A percentile compares a stretch with the other conserved stretches of the same genome.
phyloP scores from a whole-genome alignment of 2,329 filamentous ascomycete species.

The Fusarium compactum region DNA sequence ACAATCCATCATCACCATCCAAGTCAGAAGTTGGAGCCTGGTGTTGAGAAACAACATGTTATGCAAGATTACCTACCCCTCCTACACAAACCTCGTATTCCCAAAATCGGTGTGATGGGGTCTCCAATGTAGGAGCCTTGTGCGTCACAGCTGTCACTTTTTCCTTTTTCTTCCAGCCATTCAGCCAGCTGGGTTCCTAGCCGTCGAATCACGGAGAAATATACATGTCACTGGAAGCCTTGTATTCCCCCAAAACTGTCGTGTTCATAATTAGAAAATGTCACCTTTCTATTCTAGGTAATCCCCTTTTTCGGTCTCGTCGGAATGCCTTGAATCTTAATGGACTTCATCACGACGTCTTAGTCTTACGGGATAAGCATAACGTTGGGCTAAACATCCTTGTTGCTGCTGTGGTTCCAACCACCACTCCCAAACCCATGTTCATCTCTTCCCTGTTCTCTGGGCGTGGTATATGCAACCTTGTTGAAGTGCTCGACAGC shows the following conservation, averaged over 20 bases:
- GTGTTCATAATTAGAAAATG: slow-evolving; percentile 23
- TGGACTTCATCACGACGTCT: not conserved
- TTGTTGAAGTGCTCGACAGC: slow-evolving; percentile 4
- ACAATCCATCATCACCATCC: slow-evolving; percentile 1
- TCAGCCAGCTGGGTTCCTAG: not conserved
- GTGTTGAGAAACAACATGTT: not conserved
- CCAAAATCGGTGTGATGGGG: slow-evolving; percentile 15
- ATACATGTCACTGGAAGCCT: slow-evolving; percentile 11
- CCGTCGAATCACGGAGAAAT: slow-evolving; percentile 32
- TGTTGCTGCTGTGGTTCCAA: slow-evolving; percentile 23
- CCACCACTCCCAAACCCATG: not conserved
- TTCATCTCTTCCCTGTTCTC: slow-evolving; percentile 9
- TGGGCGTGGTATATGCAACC: slow-evolving; percentile 24
- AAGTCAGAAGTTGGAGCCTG: not conserved
- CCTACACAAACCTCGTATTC: slow-evolving; percentile 35
- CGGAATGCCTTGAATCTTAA: not conserved
- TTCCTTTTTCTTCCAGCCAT: slow-evolving; percentile 3
- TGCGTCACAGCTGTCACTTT: slow-evolving; percentile 27
- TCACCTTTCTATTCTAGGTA: not conserved
- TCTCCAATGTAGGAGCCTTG: slow-evolving; percentile 4
- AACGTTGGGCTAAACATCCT: slow-evolving; percentile 14
- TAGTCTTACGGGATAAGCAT: slow-evolving; percentile 26
- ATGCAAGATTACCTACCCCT: not conserved
- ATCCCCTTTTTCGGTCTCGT: not conserved
- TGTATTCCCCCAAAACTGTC: not conserved